Evolutionary conservation across 1,139 yeast species (phyloP), one percentile per base, ranked within the genome.

Genomic region (Geotrichum candidum): DNA sequence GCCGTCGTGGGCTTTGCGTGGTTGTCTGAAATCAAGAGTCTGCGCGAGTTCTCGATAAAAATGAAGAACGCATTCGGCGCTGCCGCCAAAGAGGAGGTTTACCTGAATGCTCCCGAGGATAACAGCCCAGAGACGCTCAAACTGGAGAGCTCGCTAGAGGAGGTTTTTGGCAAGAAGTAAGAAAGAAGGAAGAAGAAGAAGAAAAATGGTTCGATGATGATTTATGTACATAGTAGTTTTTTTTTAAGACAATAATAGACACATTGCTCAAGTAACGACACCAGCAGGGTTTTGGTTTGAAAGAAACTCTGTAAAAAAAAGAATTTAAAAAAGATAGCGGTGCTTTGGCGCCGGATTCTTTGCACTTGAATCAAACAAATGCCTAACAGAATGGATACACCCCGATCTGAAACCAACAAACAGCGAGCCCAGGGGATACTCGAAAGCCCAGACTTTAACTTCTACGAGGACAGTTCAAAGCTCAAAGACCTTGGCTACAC

Each of bases 1-100:
- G 75, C 84, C 10, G 78, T 86, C 1, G 83, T 90, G 53, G 96
- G 96, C 1, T 79, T 84, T 0, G 86, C 90, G 66, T 90, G 97
- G 96, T 78, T 86, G 35, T 78, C 82, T 73, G 96, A 90, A 70
- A 85, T 90, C 7, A 82, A 88, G 35, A 80, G 78, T 50, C 78
- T 87, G 57, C 77, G 79, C 61, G 97, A 91, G 70, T 89, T 90
- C 73, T 87, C 94, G 0, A 78, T 80, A 76, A 82, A 81, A 69
- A 84, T 89, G 86, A 87, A 85, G 73, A 74, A 77, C 27, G 71
- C 80, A 63, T 76, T 89, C 73, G 96, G 96, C 9, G 96, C 92
- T 29, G 84, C 83, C 61, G 82, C 80, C 57, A 83, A 80, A 56
- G 85, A 87, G 70, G 79, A 82, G 56, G 76, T 75, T 58, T 69